A percentile compares a stretch with the other conserved stretches of the same genome.
phyloP scores from a whole-genome alignment of 176 grass and related monocot genomes.

The Zoysia pacifica region DNA sequence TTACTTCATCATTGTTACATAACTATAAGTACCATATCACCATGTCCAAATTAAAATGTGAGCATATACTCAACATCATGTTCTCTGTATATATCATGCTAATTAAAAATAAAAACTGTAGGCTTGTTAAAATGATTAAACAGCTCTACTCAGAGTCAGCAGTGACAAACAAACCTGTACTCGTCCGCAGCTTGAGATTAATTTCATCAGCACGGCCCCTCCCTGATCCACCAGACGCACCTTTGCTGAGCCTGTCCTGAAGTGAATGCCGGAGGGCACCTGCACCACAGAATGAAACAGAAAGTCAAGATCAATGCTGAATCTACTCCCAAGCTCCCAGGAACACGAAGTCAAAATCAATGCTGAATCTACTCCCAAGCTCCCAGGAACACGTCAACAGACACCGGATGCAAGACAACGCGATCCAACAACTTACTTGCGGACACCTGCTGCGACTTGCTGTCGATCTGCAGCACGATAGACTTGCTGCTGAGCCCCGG shows the following conservation, averaged over 20 bases:
- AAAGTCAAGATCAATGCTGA: background rate
- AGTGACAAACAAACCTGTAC: constrained; percentile 62
- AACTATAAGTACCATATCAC: constrained; percentile 5
- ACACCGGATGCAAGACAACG: background rate
- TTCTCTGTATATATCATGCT: constrained; percentile 12
- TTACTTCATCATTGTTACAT: background rate
- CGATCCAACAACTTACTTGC: constrained; percentile 72
- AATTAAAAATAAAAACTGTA: background rate
- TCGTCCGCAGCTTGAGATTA: constrained; percentile 68
- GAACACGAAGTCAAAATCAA: background rate
- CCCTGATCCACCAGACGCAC: constrained; percentile 50
- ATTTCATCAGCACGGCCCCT: constrained; percentile 63
- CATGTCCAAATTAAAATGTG: background rate
- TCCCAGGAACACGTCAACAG: background rate
- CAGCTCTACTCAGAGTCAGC: background rate
- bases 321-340: background rate
- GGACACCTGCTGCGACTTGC: constrained; percentile 89
- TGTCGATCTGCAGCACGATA: constrained; percentile 88
- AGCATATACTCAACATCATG: background rate
- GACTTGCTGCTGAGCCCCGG: constrained; percentile 74
- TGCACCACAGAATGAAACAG: constrained; percentile 22
- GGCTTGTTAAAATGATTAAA: background rate
- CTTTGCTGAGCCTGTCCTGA: constrained; percentile 89
- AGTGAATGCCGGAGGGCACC: constrained; percentile 82
- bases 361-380: background rate